Conservation (phyloP, 176 grass and related monocot genomes). For the Zea mays region Zm-B73-REFERENCE-NAM-5.0 NC_050098.1:126376001-126376500, state of each 20-base stretch:
- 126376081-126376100: no score
- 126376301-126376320: neutral
- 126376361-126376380: constrained; percentile 11
- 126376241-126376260: neutral
- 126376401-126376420: constrained; percentile 2
- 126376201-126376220: neutral
- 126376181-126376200: neutral
- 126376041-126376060: no score
- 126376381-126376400: constrained; percentile 9
- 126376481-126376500: neutral
- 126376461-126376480: neutral
- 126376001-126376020: neutral
- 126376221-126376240: neutral
- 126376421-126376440: neutral
- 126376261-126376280: neutral
- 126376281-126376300: neutral
- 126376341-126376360: constrained; percentile 1
- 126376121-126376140: neutral
- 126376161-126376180: neutral
- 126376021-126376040: no score
- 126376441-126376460: neutral
- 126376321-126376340: neutral
- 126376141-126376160: neutral
- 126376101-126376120: no score
- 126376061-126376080: no score